Evolutionary conservation across 2,329 filamentous ascomycete species (phyloP).

Genomic region (Exophiala sp.): DNA sequence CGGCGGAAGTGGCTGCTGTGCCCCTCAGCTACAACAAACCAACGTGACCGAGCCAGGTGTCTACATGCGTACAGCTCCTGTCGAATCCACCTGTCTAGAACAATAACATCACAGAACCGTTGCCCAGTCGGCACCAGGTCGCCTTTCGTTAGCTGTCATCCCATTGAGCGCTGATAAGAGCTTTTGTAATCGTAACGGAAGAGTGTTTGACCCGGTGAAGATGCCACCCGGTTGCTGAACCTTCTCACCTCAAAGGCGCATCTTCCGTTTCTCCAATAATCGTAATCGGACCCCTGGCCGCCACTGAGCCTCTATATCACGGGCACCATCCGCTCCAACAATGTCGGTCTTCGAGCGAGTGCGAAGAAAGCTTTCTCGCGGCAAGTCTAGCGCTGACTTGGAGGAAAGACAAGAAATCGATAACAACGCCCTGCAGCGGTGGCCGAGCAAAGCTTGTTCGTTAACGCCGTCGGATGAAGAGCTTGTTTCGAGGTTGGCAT

Average conservation of each 20-base stretch:
- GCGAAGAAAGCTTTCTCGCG: slow-evolving; percentile 23
- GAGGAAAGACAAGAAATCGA: slow-evolving; percentile 5
- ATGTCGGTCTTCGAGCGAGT: slow-evolving; percentile 19
- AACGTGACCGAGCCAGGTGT: background rate
- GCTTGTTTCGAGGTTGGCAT: slow-evolving; percentile 25
- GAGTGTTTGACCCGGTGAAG: background rate
- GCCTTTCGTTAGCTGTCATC: background rate
- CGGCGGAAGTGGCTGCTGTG: background rate
- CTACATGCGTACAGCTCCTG: background rate
- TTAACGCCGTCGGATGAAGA: slow-evolving; percentile 28
- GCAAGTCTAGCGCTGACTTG: slow-evolving; percentile 17
- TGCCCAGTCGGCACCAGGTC: background rate
- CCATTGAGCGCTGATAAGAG: background rate
- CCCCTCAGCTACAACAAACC: slow-evolving; percentile 6
- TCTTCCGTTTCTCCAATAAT: background rate
- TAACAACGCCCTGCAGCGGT: slow-evolving; percentile 8
- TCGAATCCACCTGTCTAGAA: background rate
- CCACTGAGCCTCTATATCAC: background rate
- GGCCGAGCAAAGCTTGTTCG: slow-evolving; percentile 18
- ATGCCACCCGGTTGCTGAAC: background rate
- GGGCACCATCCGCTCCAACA: too few relatives aligned
- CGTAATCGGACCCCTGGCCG: background rate
- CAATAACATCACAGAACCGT: background rate
- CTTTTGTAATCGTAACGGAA: background rate
- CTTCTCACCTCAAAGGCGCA: background rate